Base-by-base conservation (phyloP, 2,329 filamentous ascomycete species). In the Amphichorda felina region DNA sequence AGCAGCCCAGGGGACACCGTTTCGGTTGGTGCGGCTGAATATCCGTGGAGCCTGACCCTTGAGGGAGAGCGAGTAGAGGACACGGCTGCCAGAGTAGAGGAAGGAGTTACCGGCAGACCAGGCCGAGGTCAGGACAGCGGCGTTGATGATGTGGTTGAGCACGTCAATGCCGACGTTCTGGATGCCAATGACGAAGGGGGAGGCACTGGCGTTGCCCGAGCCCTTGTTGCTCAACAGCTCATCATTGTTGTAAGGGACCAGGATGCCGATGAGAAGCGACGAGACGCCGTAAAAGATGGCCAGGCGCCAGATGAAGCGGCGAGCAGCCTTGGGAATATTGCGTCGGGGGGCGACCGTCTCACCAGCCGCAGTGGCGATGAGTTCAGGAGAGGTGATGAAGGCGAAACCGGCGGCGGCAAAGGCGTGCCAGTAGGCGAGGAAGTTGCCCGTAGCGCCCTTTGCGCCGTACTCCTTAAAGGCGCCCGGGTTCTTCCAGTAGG, bases 101-200 rank as follows among this genome's bases (percentile, higher is more conserved):
- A 73, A 74, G 0, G 71, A 70, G 47, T 75, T 76, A 18, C 67
- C 71, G 6, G 72, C 72, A 2, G 71, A 75, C 64, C 71, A 74
- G 2, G 77, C 79, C 5, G 75, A 79, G 13, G 79, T 75, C 35
- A 82, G 60, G 45, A 83, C 72, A 15, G 72, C 75, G 24, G 68
- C 77, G 49, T 84, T 83, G 59, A 83, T 77, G 44, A 82, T 66
- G 41, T 71, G 72, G 45, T 79, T 72, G 2, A 84, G 66, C 1
- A 65, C 69, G 2, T 60, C 56, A 45, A 88, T 84, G 9, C 72
- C 67, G 5, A 79, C 66, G 16, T 70, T 63, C 50, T 76, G 67
- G 57, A 85, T 84, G 22, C 79, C 79, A 43, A 77, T 71, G 34
- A 77, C 73, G 54, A 78, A 75, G 2, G 77, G 77, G 22, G 71